Conservation (phyloP, 225 moss, liverwort and hornwort genomes). For the Marchantia paleacea region DNA sequence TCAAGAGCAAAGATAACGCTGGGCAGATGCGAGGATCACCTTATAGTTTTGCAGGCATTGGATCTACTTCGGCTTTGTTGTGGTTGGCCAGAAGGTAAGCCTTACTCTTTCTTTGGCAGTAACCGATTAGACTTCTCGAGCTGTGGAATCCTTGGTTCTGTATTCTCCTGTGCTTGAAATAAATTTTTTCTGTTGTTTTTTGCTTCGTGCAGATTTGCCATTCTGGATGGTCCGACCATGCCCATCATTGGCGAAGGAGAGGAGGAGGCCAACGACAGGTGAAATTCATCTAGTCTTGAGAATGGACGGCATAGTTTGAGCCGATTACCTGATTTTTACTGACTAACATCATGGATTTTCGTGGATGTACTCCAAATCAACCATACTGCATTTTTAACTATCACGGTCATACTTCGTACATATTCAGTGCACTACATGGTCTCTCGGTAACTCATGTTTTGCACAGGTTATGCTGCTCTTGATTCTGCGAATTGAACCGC, state of each 20-base stretch:
- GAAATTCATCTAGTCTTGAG: not conserved
- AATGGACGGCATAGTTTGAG: too few relatives aligned
- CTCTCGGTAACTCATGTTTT: too few relatives aligned
- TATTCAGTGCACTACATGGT: too few relatives aligned
- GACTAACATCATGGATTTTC: too few relatives aligned
- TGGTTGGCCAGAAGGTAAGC: slow-evolving; percentile 92
- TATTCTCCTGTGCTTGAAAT: not conserved
- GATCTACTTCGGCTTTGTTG: slow-evolving; percentile 76
- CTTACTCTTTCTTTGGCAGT: not conserved
- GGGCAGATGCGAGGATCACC: slow-evolving; percentile 95
- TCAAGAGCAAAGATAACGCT: slow-evolving; percentile 96
- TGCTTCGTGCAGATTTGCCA: slow-evolving; percentile 64
- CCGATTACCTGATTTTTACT: too few relatives aligned
- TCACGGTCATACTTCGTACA: too few relatives aligned
- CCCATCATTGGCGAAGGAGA: slow-evolving; percentile 97
- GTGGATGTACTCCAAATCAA: too few relatives aligned
- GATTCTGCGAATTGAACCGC: too few relatives aligned
- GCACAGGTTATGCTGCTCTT: too few relatives aligned
- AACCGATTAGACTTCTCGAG: not conserved
- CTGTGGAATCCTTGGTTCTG: not conserved
- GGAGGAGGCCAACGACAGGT: slow-evolving; percentile 98
- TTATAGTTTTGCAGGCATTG: slow-evolving; percentile 86
- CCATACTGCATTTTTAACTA: too few relatives aligned
- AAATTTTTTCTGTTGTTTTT: not conserved
- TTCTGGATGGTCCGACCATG: slow-evolving; percentile 97